Base-by-base conservation (phyloP, 371 early-diverging fungal species). In the Rhizomucor miehei region DNA sequence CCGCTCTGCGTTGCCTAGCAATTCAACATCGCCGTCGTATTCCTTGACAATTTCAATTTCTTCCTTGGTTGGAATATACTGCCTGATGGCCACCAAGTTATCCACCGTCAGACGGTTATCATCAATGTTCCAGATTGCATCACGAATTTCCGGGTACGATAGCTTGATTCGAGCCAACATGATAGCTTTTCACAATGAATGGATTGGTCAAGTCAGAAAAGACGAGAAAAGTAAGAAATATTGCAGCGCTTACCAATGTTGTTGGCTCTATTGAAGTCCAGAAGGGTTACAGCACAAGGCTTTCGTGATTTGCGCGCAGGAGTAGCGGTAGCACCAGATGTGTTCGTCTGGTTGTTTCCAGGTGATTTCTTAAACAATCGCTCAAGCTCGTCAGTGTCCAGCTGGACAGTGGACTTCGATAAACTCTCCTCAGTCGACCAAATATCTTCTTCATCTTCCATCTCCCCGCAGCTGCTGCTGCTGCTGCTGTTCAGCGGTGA, bases 81-180 rank as follows among this genome's bases (percentile, higher is more conserved):
- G 82, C 51, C 80, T 66, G 24, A 87, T 66, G 1, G 82, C 75
- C 50, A 70, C 67, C 39, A 87, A 51, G 54, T 85, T 81, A 23
- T 84, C 85, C 14, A 81, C 58, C 1, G 75, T 69, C 37, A 87
- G 64, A 14, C 67, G 66, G 10, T 80, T 58, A 37, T 87, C 87
- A 56, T 87, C 82, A 59, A 87, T 82, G 41, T 82, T 76, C 60
- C 88, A 73, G 43, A 89, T 77, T 13, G 89, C 84, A 24, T 79
- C 73, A 8, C 82, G 77, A 40, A 89, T 84, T 55, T 87, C 86
- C 8, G 82, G 67, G 51, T 84, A 88, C 6, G 85, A 62, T 5
- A 79, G 50, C 63, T 81, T 87, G 62, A 90, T 80, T 8, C 85
- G 75, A 8, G 87, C 87, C 51, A 90, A 59, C 86, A 87, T 83